Evolutionary conservation across 768 basidiomycete species (phyloP).

Genomic region (Boletus reticuloceps): DNA sequence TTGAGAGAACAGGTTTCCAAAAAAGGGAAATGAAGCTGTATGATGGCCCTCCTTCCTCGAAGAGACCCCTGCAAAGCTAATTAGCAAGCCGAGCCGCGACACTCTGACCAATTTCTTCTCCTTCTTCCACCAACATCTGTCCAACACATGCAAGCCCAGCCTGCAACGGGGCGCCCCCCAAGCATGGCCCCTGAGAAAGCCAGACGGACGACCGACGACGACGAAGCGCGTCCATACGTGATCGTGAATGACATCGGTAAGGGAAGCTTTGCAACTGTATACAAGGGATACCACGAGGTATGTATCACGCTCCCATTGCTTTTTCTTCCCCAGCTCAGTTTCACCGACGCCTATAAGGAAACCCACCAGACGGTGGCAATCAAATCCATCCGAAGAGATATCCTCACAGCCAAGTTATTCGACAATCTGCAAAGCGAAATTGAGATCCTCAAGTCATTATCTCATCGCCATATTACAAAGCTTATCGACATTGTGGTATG

Average conservation of each 20-base stretch:
- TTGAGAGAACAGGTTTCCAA: conserved; percentile 25
- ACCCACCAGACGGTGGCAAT: conserved; percentile 81
- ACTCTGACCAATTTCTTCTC: conserved; percentile 5
- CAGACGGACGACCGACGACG: conserved; percentile 48
- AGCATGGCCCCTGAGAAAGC: conserved; percentile 30
- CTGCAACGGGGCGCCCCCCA: conserved; percentile 18
- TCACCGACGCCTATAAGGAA: conserved; percentile 47
- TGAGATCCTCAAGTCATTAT: conserved; percentile 90
- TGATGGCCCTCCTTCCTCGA: conserved; percentile 14
- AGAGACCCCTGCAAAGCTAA: conserved; percentile 27
- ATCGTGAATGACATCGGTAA: conserved; percentile 77
- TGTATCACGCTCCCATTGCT: conserved; percentile 22
- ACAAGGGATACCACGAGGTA: conserved; percentile 90
- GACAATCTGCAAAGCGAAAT: conserved; percentile 99
- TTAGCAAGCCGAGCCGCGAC: conserved; percentile 18
- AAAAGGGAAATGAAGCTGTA: conserved; percentile 18
- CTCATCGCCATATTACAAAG: conserved; percentile 90
- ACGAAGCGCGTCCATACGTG: conserved; percentile 74
- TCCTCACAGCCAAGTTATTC: conserved; percentile 86
- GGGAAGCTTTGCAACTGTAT: conserved; percentile 96
- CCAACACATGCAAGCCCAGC: conserved; percentile 19
- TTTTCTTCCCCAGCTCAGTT: background rate
- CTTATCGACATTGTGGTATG: conserved; percentile 89
- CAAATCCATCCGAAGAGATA: conserved; percentile 89
- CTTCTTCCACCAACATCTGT: conserved; percentile 12